A percentile compares a stretch with the other conserved stretches of the same genome.
Conservation (phyloP, 352 stramenopile genomes). For the Globisporangium echinulatum region DNA sequence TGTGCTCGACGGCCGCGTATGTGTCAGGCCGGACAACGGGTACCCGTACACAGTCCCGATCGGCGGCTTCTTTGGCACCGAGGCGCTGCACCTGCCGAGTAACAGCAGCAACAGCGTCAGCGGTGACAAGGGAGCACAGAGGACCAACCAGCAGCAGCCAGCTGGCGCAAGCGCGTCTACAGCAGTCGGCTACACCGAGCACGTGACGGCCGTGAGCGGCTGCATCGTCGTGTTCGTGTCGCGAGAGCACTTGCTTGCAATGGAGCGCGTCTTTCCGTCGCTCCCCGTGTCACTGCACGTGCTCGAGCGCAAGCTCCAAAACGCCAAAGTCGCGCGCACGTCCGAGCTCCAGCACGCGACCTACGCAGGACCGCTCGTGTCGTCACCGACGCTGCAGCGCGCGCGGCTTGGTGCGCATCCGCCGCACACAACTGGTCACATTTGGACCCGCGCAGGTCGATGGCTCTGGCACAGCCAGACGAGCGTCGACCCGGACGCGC, state of each 20-base stretch:
- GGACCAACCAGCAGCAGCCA: too few species aligned
- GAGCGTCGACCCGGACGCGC: slow-evolving; percentile 44
- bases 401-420: not conserved
- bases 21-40: slow-evolving; percentile 17
- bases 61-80: slow-evolving; percentile 43
- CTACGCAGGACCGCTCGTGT: not conserved
- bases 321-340: slow-evolving; percentile 20
- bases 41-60: slow-evolving; percentile 25
- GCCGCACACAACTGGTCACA: not conserved
- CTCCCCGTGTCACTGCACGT: slow-evolving; percentile 21
- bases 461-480: not conserved
- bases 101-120: too few species aligned
- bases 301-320: slow-evolving; percentile 25
- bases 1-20: slow-evolving; percentile 40
- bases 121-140: too few species aligned
- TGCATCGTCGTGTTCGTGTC: slow-evolving; percentile 50
- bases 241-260: slow-evolving; percentile 34
- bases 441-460: not conserved
- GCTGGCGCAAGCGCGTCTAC: not conserved
- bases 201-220: slow-evolving; percentile 38
- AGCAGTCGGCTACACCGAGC: slow-evolving; percentile 25
- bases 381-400: not conserved
- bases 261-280: slow-evolving; percentile 24
- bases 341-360: slow-evolving; percentile 23
- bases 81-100: slow-evolving; percentile 19